Base-by-base conservation (phyloP, 768 basidiomycete genomes). In the Auricularia sp. region DNA sequence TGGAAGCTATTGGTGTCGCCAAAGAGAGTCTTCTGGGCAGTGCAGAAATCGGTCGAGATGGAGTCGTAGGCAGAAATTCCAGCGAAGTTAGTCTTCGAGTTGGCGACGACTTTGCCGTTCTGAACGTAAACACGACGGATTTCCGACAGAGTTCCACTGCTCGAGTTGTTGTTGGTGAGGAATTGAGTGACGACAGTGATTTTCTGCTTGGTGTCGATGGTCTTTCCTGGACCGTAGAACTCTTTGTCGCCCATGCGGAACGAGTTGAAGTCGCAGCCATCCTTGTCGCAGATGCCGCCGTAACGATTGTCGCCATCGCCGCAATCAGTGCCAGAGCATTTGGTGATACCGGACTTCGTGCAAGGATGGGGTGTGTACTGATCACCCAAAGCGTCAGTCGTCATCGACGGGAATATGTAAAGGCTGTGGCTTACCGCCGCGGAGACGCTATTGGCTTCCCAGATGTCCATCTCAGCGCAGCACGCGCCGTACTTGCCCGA, bases 231-330 rank as follows among this genome's bases (percentile, higher is more conserved):
- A 11, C 72, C 72, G 68, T 71, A 68, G 72, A 70, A 67, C 70
- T 62, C 39, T 4, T 58, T 61, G 72, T 76, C 69, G 39, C 83
- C 82, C 79, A 81, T 77, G 70, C 83, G 82, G 78, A 70, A 85
- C 35, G 83, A 81, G 80, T 84, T 84, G 79, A 83, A 84, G 70
- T 84, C 83, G 72, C 83, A 84, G 59, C 83, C 83, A 67, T 81
- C 81, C 67, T 77, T 75, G 74, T 84, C 83, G 73, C 83, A 84
- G 23, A 59, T 35, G 34, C 54, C 78, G 67, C 70, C 73, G 71
- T 79, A 76, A 63, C 80, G 74, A 70, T 75, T 69, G 68, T 69
- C 69, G 67, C 68, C 70, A 68, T 72, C 73, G 62, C 75, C 75
- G 66, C 81, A 82, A 44, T 75, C 71, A 61, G 70, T 74, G 44